Evolutionary conservation across 148 eudicot genomes (phyloP).

Genomic region (Camellia japonica): DNA sequence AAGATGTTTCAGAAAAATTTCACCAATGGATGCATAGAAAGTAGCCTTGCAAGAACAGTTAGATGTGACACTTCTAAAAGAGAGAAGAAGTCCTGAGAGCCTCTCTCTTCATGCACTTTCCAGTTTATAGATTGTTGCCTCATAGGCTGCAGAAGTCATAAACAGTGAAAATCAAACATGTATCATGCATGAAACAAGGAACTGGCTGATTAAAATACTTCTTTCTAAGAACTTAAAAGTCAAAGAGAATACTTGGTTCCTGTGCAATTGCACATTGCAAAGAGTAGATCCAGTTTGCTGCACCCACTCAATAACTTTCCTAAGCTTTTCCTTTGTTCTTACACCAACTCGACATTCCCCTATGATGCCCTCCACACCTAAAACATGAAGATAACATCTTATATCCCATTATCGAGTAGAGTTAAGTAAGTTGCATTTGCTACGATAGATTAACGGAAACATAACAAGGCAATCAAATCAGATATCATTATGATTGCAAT

Average conservation of each 20-base stretch:
- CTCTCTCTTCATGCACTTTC: slow-evolving; percentile 57
- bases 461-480: background rate
- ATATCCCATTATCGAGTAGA: background rate
- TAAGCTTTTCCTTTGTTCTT: slow-evolving; percentile 61
- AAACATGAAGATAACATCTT: slow-evolving; percentile 11
- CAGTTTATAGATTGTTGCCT: slow-evolving; percentile 50
- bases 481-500: background rate
- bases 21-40: slow-evolving; percentile 72
- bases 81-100: slow-evolving; percentile 36
- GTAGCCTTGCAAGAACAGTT: slow-evolving; percentile 41
- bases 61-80: slow-evolving; percentile 49
- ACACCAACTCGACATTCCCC: slow-evolving; percentile 43
- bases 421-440: background rate
- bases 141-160: slow-evolving; percentile 25
- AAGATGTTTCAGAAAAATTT: slow-evolving; percentile 49
- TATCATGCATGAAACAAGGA: slow-evolving; percentile 3
- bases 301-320: slow-evolving; percentile 69
- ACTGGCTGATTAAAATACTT: no score
- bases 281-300: slow-evolving; percentile 39
- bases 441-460: background rate
- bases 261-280: slow-evolving; percentile 30
- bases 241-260: slow-evolving; percentile 39
- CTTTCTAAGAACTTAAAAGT: background rate
- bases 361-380: slow-evolving; percentile 54
- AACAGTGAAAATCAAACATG: background rate